Evolutionary conservation across 1,284 basidiomycete species (phyloP).

Genomic region (Cryptococcus neoformans): DNA sequence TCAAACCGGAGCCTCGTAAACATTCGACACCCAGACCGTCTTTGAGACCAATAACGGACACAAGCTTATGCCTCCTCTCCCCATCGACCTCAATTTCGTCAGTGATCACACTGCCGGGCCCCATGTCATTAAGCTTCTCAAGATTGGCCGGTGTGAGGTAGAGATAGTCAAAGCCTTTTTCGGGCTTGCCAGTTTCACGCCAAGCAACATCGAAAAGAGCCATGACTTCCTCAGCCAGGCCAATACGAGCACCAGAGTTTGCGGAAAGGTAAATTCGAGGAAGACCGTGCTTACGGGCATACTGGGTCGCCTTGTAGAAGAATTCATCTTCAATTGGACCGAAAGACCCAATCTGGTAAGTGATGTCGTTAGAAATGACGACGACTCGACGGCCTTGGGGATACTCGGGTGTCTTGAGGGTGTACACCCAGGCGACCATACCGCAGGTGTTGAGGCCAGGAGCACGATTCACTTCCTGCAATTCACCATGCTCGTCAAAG

Average conservation of each 20-base stretch:
- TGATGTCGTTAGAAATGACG: slow-evolving; percentile 97
- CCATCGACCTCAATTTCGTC: slow-evolving; percentile 82
- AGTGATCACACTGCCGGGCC: slow-evolving; percentile 71
- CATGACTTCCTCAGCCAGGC: slow-evolving; percentile 90
- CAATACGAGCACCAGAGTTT: slow-evolving; percentile 96
- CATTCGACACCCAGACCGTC: slow-evolving; percentile 99
- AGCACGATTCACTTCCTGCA: slow-evolving; percentile 84
- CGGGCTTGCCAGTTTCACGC: slow-evolving; percentile 73
- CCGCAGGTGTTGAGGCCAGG: slow-evolving; percentile 94
- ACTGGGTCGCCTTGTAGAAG: slow-evolving; percentile 93
- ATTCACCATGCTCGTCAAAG: slow-evolving; percentile 87
- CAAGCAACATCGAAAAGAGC: slow-evolving; percentile 89
- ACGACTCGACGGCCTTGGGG: slow-evolving; percentile 83
- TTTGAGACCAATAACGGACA: slow-evolving; percentile 92
- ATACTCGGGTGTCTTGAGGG: slow-evolving; percentile 88
- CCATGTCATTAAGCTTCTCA: slow-evolving; percentile 78
- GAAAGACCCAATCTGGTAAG: slow-evolving; percentile 97
- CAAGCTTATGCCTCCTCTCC: slow-evolving; percentile 88
- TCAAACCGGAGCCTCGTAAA: slow-evolving; percentile 92
- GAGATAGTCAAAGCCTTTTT: slow-evolving; percentile 95
- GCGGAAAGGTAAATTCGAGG: slow-evolving; percentile 97
- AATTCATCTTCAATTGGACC: slow-evolving; percentile 94
- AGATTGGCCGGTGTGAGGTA: slow-evolving; percentile 87
- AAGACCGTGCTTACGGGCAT: slow-evolving; percentile 81
- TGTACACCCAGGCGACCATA: slow-evolving; percentile 99